phyloP scores from a whole-genome alignment of 2,329 filamentous ascomycete genomes.

The Colletotrichum sp. region DNA sequence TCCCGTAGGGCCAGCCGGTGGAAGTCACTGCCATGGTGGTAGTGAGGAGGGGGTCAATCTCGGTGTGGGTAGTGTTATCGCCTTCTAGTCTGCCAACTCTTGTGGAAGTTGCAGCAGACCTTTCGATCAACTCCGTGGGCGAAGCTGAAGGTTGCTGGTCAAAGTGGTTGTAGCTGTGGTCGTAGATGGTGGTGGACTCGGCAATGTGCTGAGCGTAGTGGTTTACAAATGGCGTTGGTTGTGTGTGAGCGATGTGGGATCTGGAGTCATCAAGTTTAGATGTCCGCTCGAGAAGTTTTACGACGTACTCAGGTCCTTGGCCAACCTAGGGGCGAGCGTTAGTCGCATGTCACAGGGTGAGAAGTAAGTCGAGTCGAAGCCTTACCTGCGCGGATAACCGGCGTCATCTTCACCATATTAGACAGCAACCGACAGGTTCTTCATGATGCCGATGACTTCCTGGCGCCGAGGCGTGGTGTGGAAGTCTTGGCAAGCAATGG shows the following conservation, averaged over 20 bases:
- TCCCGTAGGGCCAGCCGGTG: constrained; percentile 6
- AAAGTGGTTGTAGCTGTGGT: neutral
- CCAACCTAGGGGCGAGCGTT: constrained; percentile 15
- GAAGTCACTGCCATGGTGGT: constrained; percentile 11
- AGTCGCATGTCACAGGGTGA: neutral
- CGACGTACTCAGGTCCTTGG: constrained; percentile 25
- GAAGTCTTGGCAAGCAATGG: neutral
- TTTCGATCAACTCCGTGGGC: neutral
- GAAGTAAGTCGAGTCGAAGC: neutral
- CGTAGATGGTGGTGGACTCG: constrained; percentile 10
- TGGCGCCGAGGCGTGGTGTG: neutral
- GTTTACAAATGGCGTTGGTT: constrained; percentile 18
- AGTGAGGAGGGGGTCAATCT: neutral
- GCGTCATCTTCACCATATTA: neutral
- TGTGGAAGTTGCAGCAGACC: neutral
- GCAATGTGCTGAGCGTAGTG: constrained; percentile 10
- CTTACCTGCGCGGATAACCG: constrained; percentile 13
- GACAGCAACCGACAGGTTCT: neutral
- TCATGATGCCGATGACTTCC: neutral
- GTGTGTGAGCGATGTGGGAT: constrained; percentile 7
- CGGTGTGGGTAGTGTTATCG: neutral
- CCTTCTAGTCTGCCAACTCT: constrained; percentile 1
- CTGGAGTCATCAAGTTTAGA: constrained; percentile 20
- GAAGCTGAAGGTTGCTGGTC: constrained; percentile 3
- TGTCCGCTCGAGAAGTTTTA: constrained; percentile 24